A percentile compares a stretch with the other conserved stretches of the same genome.
Evolutionary conservation across 1,284 basidiomycete species (phyloP).

Genomic region (Taiwanofungus camphoratus): DNA sequence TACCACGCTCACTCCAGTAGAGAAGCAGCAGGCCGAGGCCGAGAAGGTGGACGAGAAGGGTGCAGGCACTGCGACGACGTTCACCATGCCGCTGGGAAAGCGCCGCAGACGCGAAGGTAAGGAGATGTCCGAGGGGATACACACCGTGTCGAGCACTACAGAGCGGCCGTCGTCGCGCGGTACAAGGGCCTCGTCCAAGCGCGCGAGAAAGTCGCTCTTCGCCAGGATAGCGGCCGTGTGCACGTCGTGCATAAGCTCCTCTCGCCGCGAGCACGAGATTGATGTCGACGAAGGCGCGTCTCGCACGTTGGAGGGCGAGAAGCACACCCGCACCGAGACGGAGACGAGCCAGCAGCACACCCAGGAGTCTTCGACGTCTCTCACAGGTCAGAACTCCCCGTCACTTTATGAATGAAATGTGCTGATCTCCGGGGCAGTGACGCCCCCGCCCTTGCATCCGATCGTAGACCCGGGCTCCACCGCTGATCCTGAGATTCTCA

Average conservation of each 20-base stretch:
- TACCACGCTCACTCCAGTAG: conserved; percentile 8
- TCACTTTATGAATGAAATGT: background rate
- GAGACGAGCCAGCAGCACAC: conserved; percentile 18
- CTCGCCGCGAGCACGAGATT: conserved; percentile 32
- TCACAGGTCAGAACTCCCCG: conserved; percentile 15
- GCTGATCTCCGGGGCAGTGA: conserved; percentile 7
- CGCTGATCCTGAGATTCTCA: conserved; percentile 33
- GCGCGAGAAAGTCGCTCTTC: conserved; percentile 37
- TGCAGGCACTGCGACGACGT: conserved; percentile 13
- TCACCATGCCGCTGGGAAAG: conserved; percentile 19
- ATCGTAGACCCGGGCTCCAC: conserved; percentile 10
- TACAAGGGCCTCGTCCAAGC: conserved; percentile 26
- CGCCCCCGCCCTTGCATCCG: conserved; percentile 9
- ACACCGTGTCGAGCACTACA: conserved; percentile 27
- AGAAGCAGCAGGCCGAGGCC: conserved; percentile 10
- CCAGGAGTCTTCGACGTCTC: conserved; percentile 20
- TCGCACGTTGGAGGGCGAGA: conserved; percentile 25
- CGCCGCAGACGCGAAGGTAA: conserved; percentile 24
- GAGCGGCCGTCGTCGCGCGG: conserved; percentile 19
- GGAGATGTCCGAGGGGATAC: conserved; percentile 28
- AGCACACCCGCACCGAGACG: conserved; percentile 20
- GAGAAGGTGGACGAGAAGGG: conserved; percentile 16
- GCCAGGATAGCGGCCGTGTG: conserved; percentile 40
- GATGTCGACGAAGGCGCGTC: conserved; percentile 27
- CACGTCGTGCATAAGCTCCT: conserved; percentile 41